These are phyloP conservation scores for Prinsepia uniflora DNA, from an alignment of 306 rosid genomes.

Conservation along the genomic window DNA sequence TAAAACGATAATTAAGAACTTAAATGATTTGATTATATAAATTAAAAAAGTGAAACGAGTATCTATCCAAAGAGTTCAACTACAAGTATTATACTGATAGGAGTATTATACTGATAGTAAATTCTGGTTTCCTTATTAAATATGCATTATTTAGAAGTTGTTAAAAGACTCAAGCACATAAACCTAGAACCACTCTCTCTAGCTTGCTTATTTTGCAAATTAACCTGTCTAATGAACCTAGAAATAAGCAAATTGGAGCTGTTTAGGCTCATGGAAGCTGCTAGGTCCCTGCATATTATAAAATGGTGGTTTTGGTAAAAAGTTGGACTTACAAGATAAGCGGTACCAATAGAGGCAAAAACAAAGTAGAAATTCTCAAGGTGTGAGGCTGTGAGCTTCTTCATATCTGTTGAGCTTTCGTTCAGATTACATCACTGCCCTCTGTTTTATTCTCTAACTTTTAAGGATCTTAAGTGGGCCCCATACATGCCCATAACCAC, in stretches of 20 bases:
- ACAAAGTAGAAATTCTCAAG: slow-evolving; percentile 10
- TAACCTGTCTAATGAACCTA: too few species aligned
- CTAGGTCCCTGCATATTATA: background rate
- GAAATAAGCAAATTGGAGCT: slow-evolving; percentile 1
- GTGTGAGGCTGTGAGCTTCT: slow-evolving; percentile 6
- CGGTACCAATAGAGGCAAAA: slow-evolving; percentile 1
- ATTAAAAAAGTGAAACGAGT: too few species aligned
- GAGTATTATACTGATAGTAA: background rate
- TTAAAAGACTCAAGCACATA: background rate
- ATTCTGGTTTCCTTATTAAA: too few species aligned
- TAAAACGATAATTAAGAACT: too few species aligned
- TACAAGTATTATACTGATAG: too few species aligned
- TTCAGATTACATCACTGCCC: slow-evolving; percentile 11
- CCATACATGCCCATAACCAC: slow-evolving; percentile 31
- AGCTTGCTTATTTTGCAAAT: slow-evolving; percentile 7
- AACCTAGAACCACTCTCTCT: background rate
- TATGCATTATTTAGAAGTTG: background rate
- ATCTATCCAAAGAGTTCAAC: too few species aligned
- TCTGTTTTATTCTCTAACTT: slow-evolving; percentile 25
- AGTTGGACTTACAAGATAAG: slow-evolving; percentile 1
- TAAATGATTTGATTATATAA: too few species aligned
- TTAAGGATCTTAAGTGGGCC: slow-evolving; percentile 33
- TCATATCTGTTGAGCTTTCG: slow-evolving; percentile 12
- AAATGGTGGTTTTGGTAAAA: slow-evolving; percentile 6
- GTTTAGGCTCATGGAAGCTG: slow-evolving; percentile 4